Evolutionary conservation across 2,329 filamentous ascomycete genomes (phyloP).

Genomic region (Helotiales sp.): DNA sequence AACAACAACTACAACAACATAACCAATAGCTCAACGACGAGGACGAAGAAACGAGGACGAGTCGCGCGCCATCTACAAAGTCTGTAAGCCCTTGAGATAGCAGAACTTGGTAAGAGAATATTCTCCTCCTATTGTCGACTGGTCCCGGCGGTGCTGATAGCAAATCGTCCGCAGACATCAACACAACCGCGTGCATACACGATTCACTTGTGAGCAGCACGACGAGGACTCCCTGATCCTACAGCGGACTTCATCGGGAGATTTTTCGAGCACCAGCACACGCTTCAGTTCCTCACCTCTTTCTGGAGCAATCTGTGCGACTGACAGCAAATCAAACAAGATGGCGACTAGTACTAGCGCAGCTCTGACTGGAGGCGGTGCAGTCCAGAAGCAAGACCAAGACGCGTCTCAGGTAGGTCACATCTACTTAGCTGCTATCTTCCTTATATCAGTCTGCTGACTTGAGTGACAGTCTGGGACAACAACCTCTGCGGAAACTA

Average conservation of each 20-base stretch:
- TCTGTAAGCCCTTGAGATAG: not conserved
- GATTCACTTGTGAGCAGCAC: not conserved
- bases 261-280: too few species aligned
- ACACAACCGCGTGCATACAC: not conserved
- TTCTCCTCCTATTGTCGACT: too few species aligned
- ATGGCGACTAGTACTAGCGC: not conserved
- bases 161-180: not conserved
- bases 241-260: not conserved
- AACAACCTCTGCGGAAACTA: not conserved
- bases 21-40: too few species aligned
- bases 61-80: not conserved
- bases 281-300: too few species aligned
- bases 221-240: not conserved
- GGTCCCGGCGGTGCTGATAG: too few species aligned
- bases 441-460: not conserved
- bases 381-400: not conserved
- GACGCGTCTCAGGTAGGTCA: not conserved
- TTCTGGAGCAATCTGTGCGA: too few species aligned
- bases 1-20: too few species aligned
- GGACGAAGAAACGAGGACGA: too few species aligned
- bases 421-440: not conserved
- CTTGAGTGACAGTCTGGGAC: not conserved
- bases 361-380: not conserved
- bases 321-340: not conserved
- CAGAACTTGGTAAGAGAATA: too few species aligned